A percentile compares a stretch with the other conserved stretches of the same genome.
These are phyloP conservation scores for Pseudoperonospora humuli DNA, from an alignment of 352 stramenopile genomes.

Conservation along the genomic window DNA sequence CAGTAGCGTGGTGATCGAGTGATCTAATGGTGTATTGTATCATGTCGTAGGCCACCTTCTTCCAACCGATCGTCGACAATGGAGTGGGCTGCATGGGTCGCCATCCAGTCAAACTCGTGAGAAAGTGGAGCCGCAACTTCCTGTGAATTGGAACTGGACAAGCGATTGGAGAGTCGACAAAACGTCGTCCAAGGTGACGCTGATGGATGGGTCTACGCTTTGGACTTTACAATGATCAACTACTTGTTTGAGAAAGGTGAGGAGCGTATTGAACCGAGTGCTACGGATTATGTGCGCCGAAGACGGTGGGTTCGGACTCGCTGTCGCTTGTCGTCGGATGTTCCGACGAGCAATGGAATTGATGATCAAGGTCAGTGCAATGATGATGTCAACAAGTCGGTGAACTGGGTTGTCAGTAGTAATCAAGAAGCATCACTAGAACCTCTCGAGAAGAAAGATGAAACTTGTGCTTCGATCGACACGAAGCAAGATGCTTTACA, in stretches of 20 bases:
- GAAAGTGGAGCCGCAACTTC: conserved; percentile 58
- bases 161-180: conserved; percentile 56
- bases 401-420: conserved; percentile 22
- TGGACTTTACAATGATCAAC: conserved; percentile 79
- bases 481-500: no score
- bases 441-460: conserved; percentile 3
- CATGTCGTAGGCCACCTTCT: conserved; percentile 43
- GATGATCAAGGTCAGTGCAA: conserved; percentile 20
- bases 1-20: no score
- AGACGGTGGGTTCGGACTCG: conserved; percentile 58
- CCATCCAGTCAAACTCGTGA: conserved; percentile 50
- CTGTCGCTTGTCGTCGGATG: conserved; percentile 18
- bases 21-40: neutral
- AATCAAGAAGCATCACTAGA: conserved; percentile 24
- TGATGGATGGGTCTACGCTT: conserved; percentile 73
- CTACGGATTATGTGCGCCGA: conserved; percentile 63
- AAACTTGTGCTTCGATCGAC: neutral
- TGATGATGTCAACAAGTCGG: conserved; percentile 7
- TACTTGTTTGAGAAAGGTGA: conserved; percentile 48
- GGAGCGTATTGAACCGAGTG: conserved; percentile 38
- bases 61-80: conserved; percentile 53
- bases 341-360: conserved; percentile 2
- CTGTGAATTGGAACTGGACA: conserved; percentile 58
- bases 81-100: conserved; percentile 44
- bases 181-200: conserved; percentile 37